A percentile compares a stretch with the other conserved stretches of the same genome.
These are phyloP conservation scores for Fistulinella prunicolor DNA, from an alignment of 768 basidiomycete species.

Conservation along the genomic window DNA sequence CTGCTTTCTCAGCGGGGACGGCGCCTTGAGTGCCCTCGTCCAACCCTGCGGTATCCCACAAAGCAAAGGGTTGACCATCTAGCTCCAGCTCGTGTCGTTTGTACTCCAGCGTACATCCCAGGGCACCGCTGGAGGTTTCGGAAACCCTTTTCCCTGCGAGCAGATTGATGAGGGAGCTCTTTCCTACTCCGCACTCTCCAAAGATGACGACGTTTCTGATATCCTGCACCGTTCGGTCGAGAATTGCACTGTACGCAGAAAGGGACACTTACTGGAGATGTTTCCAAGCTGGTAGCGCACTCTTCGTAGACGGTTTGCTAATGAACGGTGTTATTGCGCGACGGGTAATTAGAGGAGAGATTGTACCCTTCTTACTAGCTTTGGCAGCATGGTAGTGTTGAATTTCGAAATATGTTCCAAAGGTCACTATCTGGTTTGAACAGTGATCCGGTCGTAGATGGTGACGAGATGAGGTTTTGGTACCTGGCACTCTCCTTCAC, in stretches of 20 bases:
- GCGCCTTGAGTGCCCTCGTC: conserved; percentile 28
- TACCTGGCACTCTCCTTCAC: conserved; percentile 3
- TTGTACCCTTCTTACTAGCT: conserved; percentile 12
- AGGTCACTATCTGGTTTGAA: too few relatives aligned
- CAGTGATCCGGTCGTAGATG: too few relatives aligned
- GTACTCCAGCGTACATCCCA: conserved; percentile 37
- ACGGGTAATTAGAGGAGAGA: neutral
- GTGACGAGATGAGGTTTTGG: too few relatives aligned
- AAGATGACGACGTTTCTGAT: conserved; percentile 39
- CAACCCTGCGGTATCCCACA: conserved; percentile 37
- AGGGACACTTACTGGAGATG: conserved; percentile 10
- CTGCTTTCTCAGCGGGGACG: conserved; percentile 30
- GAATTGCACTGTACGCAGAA: neutral
- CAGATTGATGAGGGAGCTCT: conserved; percentile 47
- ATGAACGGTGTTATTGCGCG: conserved; percentile 10
- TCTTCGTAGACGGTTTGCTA: conserved; percentile 9
- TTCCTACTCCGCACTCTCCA: conserved; percentile 41
- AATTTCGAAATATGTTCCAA: too few relatives aligned
- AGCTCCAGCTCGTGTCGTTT: conserved; percentile 23
- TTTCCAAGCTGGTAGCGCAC: neutral
- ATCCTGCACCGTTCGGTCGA: conserved; percentile 10
- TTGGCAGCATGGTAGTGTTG: conserved; percentile 3
- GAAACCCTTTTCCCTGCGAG: conserved; percentile 28
- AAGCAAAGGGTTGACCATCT: conserved; percentile 12
- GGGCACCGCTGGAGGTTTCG: conserved; percentile 29